phyloP scores from a whole-genome alignment of 345 rosid species.

The Arabis alpina region DNA sequence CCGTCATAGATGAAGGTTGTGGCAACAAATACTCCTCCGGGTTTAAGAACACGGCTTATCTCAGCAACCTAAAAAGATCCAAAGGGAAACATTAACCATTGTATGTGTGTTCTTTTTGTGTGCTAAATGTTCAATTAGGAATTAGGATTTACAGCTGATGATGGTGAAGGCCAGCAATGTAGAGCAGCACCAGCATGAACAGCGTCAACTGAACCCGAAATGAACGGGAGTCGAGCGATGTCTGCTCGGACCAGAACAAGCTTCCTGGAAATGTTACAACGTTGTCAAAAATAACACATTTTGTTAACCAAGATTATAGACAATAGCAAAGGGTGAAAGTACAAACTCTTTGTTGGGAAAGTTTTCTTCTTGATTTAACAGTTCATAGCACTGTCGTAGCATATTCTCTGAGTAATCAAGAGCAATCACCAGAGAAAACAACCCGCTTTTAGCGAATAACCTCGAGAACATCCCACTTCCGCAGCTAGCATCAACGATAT shows the following conservation, averaged over 20 bases:
- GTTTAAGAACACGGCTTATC: conserved; percentile 80
- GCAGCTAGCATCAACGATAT: conserved; percentile 86
- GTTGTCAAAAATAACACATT: not conserved
- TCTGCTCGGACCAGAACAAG: conserved; percentile 83
- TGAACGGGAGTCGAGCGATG: conserved; percentile 82
- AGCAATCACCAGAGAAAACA: conserved; percentile 76
- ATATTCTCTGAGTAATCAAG: conserved; percentile 93
- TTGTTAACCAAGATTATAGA: no score
- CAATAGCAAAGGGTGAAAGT: not conserved
- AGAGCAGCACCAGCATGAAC: conserved; percentile 94
- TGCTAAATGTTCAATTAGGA: not conserved
- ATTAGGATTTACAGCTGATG: conserved; percentile 62
- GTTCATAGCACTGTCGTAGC: conserved; percentile 77
- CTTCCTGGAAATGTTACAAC: conserved; percentile 53
- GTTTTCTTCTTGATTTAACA: conserved; percentile 59
- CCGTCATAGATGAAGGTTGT: conserved; percentile 72
- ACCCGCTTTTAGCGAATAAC: conserved; percentile 67
- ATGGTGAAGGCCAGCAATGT: conserved; percentile 96
- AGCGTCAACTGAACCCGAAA: conserved; percentile 74
- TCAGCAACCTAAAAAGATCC: conserved; percentile 63
- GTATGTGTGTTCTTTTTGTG: not conserved
- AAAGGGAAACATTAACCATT: conserved; percentile 14
- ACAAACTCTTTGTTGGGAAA: conserved; percentile 75
- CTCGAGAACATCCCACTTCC: conserved; percentile 89
- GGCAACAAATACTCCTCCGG: conserved; percentile 90